A percentile compares a stretch with the other conserved stretches of the same genome.
phyloP scores from a whole-genome alignment of 139 green algal species.

The Nannochloris sp. region DNA sequence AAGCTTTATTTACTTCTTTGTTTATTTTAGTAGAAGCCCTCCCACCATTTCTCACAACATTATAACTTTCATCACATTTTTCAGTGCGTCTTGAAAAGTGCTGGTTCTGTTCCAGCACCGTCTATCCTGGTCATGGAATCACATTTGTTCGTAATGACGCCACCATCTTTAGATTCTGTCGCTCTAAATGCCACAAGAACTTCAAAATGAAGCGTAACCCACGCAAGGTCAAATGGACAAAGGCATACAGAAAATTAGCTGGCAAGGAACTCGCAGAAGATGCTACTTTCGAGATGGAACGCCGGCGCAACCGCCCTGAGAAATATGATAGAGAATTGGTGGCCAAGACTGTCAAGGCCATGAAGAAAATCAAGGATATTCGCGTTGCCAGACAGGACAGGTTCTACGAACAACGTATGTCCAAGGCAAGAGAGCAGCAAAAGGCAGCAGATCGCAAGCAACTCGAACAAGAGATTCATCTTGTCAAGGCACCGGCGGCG shows the following conservation, averaged over 20 bases:
- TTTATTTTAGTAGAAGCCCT: too few species aligned
- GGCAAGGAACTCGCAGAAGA: constrained; percentile 95
- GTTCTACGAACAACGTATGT: constrained; percentile 85
- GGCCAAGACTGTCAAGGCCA: constrained; percentile 85
- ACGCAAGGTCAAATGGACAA: constrained; percentile 96
- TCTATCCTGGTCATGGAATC: constrained; percentile 96
- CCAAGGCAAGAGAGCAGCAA: constrained; percentile 47
- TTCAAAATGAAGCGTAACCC: constrained; percentile 99
- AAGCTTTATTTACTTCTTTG: too few species aligned
- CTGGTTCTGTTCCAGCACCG: constrained; percentile 97
- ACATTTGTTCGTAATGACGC: constrained; percentile 95
- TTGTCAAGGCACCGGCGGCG: constrained; percentile 61
- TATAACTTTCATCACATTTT: too few species aligned
- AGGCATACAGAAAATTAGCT: constrained; percentile 88
- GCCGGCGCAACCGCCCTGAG: constrained; percentile 84
- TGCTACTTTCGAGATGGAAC: constrained; percentile 95
- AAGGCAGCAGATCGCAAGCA: constrained; percentile 49
- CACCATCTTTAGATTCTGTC: constrained; percentile 90
- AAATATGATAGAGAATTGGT: constrained; percentile 93
- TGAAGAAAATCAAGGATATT: constrained; percentile 82
- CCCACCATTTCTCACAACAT: too few species aligned
- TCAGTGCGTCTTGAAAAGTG: constrained; percentile 95
- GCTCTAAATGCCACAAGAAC: constrained; percentile 98
- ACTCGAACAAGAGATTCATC: constrained; percentile 87
- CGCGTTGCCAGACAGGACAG: constrained; percentile 71